A percentile compares a stretch with the other conserved stretches of the same genome.
phyloP scores from a whole-genome alignment of 164 flowering plant species.

The Magnolia changhungtana region DNA sequence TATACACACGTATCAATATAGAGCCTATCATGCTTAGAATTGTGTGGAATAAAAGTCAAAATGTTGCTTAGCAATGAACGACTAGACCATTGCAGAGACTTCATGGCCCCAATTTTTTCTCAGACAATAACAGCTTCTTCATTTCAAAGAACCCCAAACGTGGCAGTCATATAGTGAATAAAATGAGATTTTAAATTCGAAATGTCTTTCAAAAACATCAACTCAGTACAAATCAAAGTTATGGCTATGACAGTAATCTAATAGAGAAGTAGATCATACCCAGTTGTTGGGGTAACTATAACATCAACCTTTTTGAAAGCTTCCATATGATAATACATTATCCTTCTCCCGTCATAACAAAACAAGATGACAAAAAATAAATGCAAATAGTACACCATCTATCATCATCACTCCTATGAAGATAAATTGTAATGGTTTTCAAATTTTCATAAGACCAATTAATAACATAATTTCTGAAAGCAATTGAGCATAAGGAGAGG shows the following conservation, averaged over 20 bases:
- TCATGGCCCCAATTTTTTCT: background rate
- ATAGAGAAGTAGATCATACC: slow-evolving; percentile 44
- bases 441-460: too few relatives aligned
- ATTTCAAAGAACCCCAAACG: background rate
- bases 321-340: slow-evolving; percentile 88
- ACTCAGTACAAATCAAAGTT: background rate
- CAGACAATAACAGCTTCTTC: background rate
- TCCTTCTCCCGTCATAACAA: slow-evolving; percentile 59
- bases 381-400: background rate
- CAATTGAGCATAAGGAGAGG: background rate
- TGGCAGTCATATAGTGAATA: background rate
- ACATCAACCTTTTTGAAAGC: slow-evolving; percentile 83
- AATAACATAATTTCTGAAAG: too few relatives aligned
- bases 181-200: background rate
- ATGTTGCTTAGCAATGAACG: too few relatives aligned
- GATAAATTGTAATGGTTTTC: background rate
- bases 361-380: background rate
- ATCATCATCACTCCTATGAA: background rate
- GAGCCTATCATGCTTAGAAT: background rate
- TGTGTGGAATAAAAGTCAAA: background rate
- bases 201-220: background rate
- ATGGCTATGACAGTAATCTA: background rate
- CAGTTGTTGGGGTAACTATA: slow-evolving; percentile 96
- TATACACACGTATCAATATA: background rate
- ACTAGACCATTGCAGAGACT: background rate